phyloP scores from a whole-genome alignment of 805 yeast genomes.

The Wickerhamiella sergipiensis region DNA sequence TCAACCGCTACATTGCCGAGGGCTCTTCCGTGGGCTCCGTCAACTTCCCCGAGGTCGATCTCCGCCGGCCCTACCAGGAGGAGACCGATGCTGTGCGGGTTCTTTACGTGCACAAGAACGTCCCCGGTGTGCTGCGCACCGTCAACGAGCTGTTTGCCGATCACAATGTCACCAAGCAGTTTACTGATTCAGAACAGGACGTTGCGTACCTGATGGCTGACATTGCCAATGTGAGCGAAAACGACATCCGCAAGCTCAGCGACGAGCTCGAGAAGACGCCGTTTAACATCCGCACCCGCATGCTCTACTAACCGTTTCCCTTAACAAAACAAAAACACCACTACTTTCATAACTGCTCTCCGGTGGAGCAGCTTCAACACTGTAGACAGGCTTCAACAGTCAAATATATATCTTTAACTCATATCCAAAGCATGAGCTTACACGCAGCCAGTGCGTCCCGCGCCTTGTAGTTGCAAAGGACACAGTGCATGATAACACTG shows the following conservation, averaged over 20 bases:
- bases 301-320: constrained; percentile 49
- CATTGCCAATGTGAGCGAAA: constrained; percentile 67
- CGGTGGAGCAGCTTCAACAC: neutral
- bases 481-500: too few species aligned
- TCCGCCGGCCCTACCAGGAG: constrained; percentile 82
- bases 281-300: constrained; percentile 79
- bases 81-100: constrained; percentile 76
- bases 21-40: constrained; percentile 92
- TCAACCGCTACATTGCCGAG: constrained; percentile 87
- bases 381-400: neutral
- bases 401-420: neutral
- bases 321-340: too few species aligned
- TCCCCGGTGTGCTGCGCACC: constrained; percentile 95
- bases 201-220: constrained; percentile 98
- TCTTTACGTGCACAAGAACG: constrained; percentile 90
- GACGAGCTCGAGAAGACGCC: constrained; percentile 80
- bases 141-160: constrained; percentile 90
- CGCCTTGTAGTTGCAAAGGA: too few species aligned
- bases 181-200: constrained; percentile 91
- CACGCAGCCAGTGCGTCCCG: too few species aligned
- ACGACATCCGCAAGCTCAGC: constrained; percentile 73
- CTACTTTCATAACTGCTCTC: too few species aligned
- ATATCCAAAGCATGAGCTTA: too few species aligned
- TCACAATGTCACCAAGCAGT: constrained; percentile 96
- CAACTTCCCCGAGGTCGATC: constrained; percentile 95